A percentile compares a stretch with the other conserved stretches of the same genome.
Conservation (phyloP, 2,329 filamentous ascomycete species). For the Hymenoscyphus linearis region DNA sequence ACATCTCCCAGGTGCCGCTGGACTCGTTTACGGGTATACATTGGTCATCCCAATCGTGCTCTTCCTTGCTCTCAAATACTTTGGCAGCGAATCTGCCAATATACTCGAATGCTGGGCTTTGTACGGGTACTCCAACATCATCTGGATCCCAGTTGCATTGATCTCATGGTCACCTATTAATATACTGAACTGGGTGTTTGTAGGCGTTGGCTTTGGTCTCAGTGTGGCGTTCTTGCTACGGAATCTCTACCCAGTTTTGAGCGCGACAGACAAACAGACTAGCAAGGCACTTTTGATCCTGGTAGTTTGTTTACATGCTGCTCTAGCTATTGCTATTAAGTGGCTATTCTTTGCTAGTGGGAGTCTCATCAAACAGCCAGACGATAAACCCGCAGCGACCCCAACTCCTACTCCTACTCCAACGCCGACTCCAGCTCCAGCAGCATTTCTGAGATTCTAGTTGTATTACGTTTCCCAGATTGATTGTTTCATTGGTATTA, state of each 20-base stretch:
- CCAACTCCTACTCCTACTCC: slow-evolving; percentile 9
- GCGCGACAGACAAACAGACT: slow-evolving; percentile 85
- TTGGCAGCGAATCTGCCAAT: slow-evolving; percentile 88
- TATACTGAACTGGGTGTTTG: slow-evolving; percentile 89
- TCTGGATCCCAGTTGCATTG: slow-evolving; percentile 93
- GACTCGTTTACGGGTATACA: slow-evolving; percentile 93
- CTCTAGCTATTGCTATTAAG: slow-evolving; percentile 91
- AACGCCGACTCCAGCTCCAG: slow-evolving; percentile 7
- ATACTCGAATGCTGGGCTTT: slow-evolving; percentile 91
- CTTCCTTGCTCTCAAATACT: slow-evolving; percentile 89
- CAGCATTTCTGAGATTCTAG: slow-evolving; percentile 19
- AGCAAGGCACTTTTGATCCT: slow-evolving; percentile 82
- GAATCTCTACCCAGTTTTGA: slow-evolving; percentile 87
- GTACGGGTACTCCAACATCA: slow-evolving; percentile 93
- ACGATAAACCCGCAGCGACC: slow-evolving; percentile 9
- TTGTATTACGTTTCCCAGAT: neutral
- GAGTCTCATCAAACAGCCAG: slow-evolving; percentile 45
- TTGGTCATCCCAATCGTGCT: slow-evolving; percentile 76
- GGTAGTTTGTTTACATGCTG: slow-evolving; percentile 80
- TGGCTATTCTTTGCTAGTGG: slow-evolving; percentile 89
- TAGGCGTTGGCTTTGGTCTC: slow-evolving; percentile 76
- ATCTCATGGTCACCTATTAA: slow-evolving; percentile 85
- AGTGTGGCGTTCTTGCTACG: slow-evolving; percentile 79
- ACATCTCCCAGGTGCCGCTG: slow-evolving; percentile 62
- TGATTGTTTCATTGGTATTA: neutral